Base-by-base conservation (phyloP, 768 basidiomycete species). In the Suillus plorans region DNA sequence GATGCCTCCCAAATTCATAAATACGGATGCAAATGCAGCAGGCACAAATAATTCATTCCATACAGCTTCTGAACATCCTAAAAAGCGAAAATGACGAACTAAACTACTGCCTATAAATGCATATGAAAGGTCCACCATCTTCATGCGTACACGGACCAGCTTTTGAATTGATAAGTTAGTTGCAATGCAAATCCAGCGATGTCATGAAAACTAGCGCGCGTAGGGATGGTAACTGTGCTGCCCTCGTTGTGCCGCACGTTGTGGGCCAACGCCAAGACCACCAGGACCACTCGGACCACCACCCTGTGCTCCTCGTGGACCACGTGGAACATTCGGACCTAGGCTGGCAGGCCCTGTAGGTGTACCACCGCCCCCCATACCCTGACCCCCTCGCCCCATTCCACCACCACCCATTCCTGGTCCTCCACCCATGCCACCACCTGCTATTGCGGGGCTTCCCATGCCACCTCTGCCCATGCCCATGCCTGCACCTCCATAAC, bases 161-260 rank as follows among this genome's bases (percentile, higher is more conserved):
- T 63, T 63, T 63, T 63, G 31, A 56, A 37, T 63, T 60, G 50
- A 63, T 63, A 63, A 63, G 37, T 63, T 63, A 63, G 13, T 59
- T n/a, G 28, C 60, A 61, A 60, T 49, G 28, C 64, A 18, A 63
- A 31, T 49, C 58, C 61, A 34, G 60, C 69, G 68, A 70, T 73
- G 20, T n/a, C 41, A 42, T 12, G 12, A 39, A 18, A 42, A 28
- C 28, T 74, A 91, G 68, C 91, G 89, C 39, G 90, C 89, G 69
- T 94, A 94, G 0, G 92, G 92, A 70, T 94, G 92, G 78, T 90
- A 94, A 68, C 87, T 85, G 76, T 93, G 91, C 71, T 90, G 88
- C 41, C 92, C 91, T 42, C 91, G 79, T 70, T 89, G 87, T 2
- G 78, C 82, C 13, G 86, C 84, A 63, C 92, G 82, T 75, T 91